Conservation (phyloP, 1,284 basidiomycete genomes). For the Gymnopus androsaceus region DNA sequence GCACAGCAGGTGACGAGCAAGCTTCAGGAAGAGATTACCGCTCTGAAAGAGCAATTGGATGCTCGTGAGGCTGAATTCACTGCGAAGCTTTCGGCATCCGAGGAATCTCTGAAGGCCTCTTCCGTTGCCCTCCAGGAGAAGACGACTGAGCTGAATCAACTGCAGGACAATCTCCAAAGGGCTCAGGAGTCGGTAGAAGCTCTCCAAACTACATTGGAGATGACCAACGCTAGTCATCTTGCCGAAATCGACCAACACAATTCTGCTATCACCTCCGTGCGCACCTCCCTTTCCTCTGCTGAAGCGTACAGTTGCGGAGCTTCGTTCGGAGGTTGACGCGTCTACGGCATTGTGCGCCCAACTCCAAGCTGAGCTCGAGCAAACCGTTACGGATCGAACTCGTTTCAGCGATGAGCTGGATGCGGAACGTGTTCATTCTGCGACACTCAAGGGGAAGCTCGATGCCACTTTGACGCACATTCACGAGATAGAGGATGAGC, state of each 20-base stretch:
- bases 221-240: neutral
- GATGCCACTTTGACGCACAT: conserved; percentile 22
- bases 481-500: conserved; percentile 33
- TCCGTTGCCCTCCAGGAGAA: conserved; percentile 18
- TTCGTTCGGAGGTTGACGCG: neutral
- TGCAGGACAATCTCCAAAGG: neutral
- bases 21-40: conserved; percentile 8
- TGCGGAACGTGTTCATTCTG: conserved; percentile 22
- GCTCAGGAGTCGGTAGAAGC: neutral
- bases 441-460: conserved; percentile 29
- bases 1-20: conserved; percentile 11
- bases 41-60: conserved; percentile 9
- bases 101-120: conserved; percentile 3
- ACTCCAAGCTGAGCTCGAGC: neutral
- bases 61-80: conserved; percentile 6
- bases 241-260: neutral
- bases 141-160: conserved; percentile 15
- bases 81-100: neutral
- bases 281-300: neutral
- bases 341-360: neutral
- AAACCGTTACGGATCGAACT: conserved; percentile 11
- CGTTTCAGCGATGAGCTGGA: conserved; percentile 19
- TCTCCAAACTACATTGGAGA: neutral
- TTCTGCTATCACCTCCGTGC: neutral
- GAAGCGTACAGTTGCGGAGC: neutral